Percentiles rank a stretch among this genome's conserved stretches.
These are phyloP conservation scores for Paraphaeosphaeria minitans DNA, from an alignment of 2,329 filamentous ascomycete genomes.

Conservation along the genomic window DNA sequence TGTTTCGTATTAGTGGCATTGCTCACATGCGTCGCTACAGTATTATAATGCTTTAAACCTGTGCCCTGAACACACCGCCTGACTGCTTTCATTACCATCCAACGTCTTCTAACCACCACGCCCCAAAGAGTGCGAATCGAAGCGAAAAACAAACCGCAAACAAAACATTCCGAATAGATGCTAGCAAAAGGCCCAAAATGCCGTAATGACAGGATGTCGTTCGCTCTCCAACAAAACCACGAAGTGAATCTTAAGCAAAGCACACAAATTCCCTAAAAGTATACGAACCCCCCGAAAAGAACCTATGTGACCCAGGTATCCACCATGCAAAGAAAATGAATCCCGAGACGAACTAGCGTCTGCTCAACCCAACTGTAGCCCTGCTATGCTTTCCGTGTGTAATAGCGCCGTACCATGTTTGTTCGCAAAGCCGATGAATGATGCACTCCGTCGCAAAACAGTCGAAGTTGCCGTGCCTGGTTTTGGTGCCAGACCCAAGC, in stretches of 20 bases:
- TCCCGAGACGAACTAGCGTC: conserved; percentile 19
- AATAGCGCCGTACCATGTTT: conserved; percentile 39
- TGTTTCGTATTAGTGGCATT: not conserved
- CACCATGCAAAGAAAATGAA: conserved; percentile 29
- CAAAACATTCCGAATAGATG: conserved; percentile 28
- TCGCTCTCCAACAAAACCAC: conserved; percentile 29
- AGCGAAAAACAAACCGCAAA: conserved; percentile 21
- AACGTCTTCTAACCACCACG: conserved; percentile 13
- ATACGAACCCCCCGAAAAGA: conserved; percentile 13
- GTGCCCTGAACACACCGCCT: not conserved
- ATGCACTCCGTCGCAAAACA: conserved; percentile 29
- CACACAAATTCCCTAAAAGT: conserved; percentile 14
- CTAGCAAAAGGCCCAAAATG: conserved; percentile 25
- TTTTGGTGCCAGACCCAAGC: conserved; percentile 18
- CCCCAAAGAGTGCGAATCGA: conserved; percentile 18
- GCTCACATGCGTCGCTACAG: not conserved
- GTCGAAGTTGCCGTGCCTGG: conserved; percentile 17
- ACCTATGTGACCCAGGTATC: conserved; percentile 21
- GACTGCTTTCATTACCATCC: not conserved
- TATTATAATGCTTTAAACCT: not conserved
- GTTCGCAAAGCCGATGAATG: conserved; percentile 32
- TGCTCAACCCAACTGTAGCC: conserved; percentile 29
- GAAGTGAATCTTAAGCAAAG: conserved; percentile 31
- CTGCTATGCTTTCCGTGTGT: conserved; percentile 31
- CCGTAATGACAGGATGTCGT: conserved; percentile 41